Evolutionary conservation across 2,329 filamentous ascomycete genomes (phyloP), one percentile per base, ranked within the genome.

Genomic region (Fusarium odoratissimum): DNA sequence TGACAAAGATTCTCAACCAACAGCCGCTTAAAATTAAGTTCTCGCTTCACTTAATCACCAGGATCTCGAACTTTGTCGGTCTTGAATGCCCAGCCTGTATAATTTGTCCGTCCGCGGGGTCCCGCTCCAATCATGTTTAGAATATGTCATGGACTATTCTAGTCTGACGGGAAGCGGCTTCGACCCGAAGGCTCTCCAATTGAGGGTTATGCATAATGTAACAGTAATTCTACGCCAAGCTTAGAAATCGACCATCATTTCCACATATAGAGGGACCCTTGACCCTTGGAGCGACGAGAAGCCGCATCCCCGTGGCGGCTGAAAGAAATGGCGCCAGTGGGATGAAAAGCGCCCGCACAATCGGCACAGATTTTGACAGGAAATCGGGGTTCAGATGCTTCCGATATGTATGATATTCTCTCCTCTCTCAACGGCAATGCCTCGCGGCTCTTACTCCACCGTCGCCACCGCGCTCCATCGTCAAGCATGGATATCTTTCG

Each of bases 11-110:
- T 42, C 9, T 23, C 14, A 52, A 13, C 28, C 14, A 28, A 41
- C 35, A 21, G 14, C 33, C 19, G 44, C 31, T 23, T 13, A 31
- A 28, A 19, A 37, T 44, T 46, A 44, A 45, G 48, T 58, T 59
- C 41, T 52, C 35, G 46, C 38, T 48, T 42, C 38, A 51, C 21
- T 51, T 16, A 23, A 61, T 38, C 30, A 21, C 57, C 11, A 46
- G 48, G 63, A 40, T 69, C 40, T 55, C 56, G 51, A 72, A 72
- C 57, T 71, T 41, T 64, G 68, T 64, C 68, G 63, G 69, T 17
- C 33, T 8, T 55, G 25, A 12, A 60, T 60, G 38, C 51, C 69
- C 40, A 40, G 45, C 48, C 37, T 46, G 55, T 52, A 48, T 3
- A 48, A 48, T 44, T 72, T 42, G 59, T 40, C 69, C 63, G 68